A percentile compares a stretch with the other conserved stretches of the same genome.
These are phyloP conservation scores for Vicia villosa DNA, from an alignment of 306 rosid genomes.

Conservation along the genomic window DNA sequence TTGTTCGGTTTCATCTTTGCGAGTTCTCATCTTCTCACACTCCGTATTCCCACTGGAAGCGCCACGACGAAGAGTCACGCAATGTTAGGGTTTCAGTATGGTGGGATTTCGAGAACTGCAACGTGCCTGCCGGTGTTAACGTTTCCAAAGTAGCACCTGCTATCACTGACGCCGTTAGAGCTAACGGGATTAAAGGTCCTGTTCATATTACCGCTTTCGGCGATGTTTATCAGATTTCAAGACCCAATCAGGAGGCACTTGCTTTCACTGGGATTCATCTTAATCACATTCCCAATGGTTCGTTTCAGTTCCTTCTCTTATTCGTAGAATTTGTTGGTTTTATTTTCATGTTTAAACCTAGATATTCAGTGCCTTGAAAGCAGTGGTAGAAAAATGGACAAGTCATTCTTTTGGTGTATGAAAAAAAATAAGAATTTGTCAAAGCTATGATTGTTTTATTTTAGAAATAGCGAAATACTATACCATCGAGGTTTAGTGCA, in stretches of 20 bases:
- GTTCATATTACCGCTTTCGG: slow-evolving; percentile 79
- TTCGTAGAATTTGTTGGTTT: neutral
- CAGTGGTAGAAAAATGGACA: no score
- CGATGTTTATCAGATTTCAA: slow-evolving; percentile 62
- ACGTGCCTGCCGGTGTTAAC: slow-evolving; percentile 49
- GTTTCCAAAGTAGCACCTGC: slow-evolving; percentile 49
- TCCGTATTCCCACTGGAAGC: slow-evolving; percentile 30
- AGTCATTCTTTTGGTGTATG: no score
- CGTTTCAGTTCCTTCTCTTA: neutral
- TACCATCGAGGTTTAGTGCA: no score
- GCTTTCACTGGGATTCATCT: slow-evolving; percentile 74
- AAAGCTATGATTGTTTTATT: no score
- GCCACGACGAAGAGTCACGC: slow-evolving; percentile 60
- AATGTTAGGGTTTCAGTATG: slow-evolving; percentile 80
- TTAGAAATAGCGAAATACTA: no score
- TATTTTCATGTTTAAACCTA: neutral
- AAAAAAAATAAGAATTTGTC: no score
- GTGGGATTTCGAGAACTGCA: slow-evolving; percentile 96
- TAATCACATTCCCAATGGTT: slow-evolving; percentile 69
- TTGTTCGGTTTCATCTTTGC: slow-evolving; percentile 33
- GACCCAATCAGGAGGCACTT: slow-evolving; percentile 67
- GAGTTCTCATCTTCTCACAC: slow-evolving; percentile 32
- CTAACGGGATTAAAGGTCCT: slow-evolving; percentile 84
- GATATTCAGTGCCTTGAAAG: no score
- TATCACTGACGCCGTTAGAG: slow-evolving; percentile 65